Conservation (phyloP, 2,329 filamentous ascomycete genomes). For the Helminthosporium solani region DNA sequence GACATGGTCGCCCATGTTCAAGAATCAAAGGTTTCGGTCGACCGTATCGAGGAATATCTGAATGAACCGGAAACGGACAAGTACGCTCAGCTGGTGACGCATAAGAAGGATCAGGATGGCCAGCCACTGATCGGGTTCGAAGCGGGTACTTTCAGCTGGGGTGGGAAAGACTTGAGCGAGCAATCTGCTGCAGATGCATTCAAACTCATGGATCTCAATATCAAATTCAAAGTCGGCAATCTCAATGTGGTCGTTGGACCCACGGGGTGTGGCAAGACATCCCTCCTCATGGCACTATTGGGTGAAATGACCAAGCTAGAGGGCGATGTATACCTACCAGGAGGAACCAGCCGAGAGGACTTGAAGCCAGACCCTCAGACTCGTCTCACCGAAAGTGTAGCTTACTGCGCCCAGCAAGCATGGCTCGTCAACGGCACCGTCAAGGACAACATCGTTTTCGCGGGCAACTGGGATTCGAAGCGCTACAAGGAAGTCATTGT, state of each 20-base stretch:
- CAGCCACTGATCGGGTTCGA: slow-evolving; percentile 80
- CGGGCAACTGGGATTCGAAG: slow-evolving; percentile 74
- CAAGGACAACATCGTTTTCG: slow-evolving; percentile 93
- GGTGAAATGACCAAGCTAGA: slow-evolving; percentile 90
- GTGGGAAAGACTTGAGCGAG: slow-evolving; percentile 55
- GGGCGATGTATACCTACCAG: slow-evolving; percentile 81
- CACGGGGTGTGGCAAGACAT: slow-evolving; percentile 94
- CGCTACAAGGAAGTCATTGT: slow-evolving; percentile 86
- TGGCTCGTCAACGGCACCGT: slow-evolving; percentile 97
- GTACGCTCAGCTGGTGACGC: slow-evolving; percentile 76
- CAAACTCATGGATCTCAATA: slow-evolving; percentile 76
- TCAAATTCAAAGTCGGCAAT: slow-evolving; percentile 80
- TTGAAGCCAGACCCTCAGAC: slow-evolving; percentile 79
- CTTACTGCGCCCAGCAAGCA: slow-evolving; percentile 94
- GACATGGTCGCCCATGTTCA: slow-evolving; percentile 99
- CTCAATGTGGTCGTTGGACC: slow-evolving; percentile 92
- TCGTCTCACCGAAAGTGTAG: slow-evolving; percentile 84
- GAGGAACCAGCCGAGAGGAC: slow-evolving; percentile 82
- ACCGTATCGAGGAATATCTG: slow-evolving; percentile 93
- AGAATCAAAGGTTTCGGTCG: slow-evolving; percentile 94
- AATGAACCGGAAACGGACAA: slow-evolving; percentile 95
- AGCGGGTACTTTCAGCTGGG: slow-evolving; percentile 86
- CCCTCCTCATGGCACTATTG: slow-evolving; percentile 89
- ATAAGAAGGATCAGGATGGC: slow-evolving; percentile 67
- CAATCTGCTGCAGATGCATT: slow-evolving; percentile 66